phyloP scores from a whole-genome alignment of 2,329 filamentous ascomycete genomes.

The Hypoxylon sp. region DNA sequence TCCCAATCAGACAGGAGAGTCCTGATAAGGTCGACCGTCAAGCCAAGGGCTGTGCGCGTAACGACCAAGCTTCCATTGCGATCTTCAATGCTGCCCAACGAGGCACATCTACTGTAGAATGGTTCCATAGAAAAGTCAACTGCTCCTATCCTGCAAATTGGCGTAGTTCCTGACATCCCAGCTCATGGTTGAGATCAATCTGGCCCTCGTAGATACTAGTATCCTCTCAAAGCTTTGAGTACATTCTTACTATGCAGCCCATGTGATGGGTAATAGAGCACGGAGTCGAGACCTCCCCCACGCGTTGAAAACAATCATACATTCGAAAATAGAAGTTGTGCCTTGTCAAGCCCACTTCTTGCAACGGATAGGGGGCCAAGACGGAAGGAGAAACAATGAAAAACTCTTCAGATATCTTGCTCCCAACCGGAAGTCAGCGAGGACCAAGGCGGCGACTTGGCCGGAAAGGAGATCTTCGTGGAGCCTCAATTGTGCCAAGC shows the following conservation, averaged over 20 bases:
- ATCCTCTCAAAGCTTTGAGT: constrained; percentile 12
- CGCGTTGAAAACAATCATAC: constrained; percentile 22
- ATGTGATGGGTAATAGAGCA: constrained; percentile 10
- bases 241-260: not conserved
- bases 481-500: constrained; percentile 38
- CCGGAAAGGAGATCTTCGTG: constrained; percentile 40
- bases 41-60: constrained; percentile 30
- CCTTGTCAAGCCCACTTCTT: constrained; percentile 16
- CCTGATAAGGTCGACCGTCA: constrained; percentile 34
- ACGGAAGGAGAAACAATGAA: constrained; percentile 25
- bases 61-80: constrained; percentile 45
- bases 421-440: constrained; percentile 24
- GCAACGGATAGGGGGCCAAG: constrained; percentile 23
- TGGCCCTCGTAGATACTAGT: constrained; percentile 18
- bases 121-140: constrained; percentile 34
- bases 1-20: constrained; percentile 40
- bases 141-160: constrained; percentile 24
- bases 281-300: constrained; percentile 11
- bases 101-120: constrained; percentile 23
- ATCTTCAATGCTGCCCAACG: constrained; percentile 46
- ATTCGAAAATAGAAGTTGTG: constrained; percentile 39
- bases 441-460: constrained; percentile 35
- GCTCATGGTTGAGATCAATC: constrained; percentile 19
- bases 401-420: constrained; percentile 30
- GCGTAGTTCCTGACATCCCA: constrained; percentile 6